Conservation (phyloP, 768 basidiomycete genomes). For the Serendipita sp. region DNA sequence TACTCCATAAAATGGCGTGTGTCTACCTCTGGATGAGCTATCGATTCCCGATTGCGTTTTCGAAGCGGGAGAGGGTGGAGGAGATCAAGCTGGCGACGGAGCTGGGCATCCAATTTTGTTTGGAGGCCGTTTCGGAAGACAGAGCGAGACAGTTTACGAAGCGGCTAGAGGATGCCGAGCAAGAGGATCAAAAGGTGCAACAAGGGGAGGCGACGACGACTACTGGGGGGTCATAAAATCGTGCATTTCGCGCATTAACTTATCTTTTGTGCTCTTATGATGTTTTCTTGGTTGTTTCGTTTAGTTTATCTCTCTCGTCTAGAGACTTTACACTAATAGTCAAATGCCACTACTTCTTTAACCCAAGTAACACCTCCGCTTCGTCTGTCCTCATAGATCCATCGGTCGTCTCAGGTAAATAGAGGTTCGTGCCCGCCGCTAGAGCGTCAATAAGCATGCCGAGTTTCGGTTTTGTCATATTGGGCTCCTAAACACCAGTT, state of each 20-base stretch:
- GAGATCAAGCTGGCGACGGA: constrained; percentile 48
- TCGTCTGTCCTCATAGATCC: background rate
- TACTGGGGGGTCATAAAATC: no score
- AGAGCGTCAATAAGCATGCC: constrained; percentile 68
- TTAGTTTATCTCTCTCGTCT: background rate
- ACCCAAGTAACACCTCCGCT: background rate
- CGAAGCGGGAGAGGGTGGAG: constrained; percentile 33
- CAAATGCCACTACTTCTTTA: background rate
- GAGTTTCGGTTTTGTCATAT: constrained; percentile 49
- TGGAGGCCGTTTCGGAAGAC: constrained; percentile 17
- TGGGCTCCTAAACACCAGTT: constrained; percentile 34
- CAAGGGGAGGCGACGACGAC: no score
- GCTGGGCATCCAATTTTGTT: constrained; percentile 44
- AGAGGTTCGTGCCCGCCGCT: constrained; percentile 62
- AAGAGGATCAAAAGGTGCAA: no score
- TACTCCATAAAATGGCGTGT: constrained; percentile 57
- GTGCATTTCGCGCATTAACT: no score
- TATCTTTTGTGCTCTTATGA: no score
- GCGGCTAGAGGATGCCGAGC: background rate
- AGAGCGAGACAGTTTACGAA: background rate
- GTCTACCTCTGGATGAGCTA: constrained; percentile 75
- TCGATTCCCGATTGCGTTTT: constrained; percentile 52
- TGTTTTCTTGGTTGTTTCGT: no score
- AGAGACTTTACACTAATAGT: background rate
- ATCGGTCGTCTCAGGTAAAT: background rate